Evolutionary conservation across 345 rosid species (phyloP).

Genomic region (Populus alba): DNA sequence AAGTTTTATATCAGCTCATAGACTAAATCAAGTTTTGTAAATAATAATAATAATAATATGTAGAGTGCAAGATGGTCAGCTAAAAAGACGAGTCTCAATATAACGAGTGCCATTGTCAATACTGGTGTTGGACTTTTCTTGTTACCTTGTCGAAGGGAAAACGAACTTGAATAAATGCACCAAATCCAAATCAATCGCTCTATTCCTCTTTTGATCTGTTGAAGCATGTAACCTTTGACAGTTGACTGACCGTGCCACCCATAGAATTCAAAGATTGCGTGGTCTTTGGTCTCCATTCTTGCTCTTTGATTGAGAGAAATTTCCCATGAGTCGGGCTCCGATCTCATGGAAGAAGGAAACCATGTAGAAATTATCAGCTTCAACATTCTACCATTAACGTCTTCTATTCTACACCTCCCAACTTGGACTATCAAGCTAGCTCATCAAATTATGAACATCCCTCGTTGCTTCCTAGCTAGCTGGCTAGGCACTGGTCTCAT

Average conservation of each 20-base stretch:
- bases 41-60: too few species aligned
- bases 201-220: neutral
- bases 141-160: neutral
- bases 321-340: too few species aligned
- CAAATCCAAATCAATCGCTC: neutral
- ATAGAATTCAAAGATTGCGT: neutral
- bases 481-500: neutral
- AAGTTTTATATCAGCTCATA: too few species aligned
- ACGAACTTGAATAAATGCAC: neutral
- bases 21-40: too few species aligned
- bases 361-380: neutral
- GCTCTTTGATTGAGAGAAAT: neutral
- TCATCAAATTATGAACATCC: slow-evolving; percentile 15
- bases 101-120: neutral
- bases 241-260: neutral
- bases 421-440: slow-evolving; percentile 32
- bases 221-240: neutral
- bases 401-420: slow-evolving; percentile 7
- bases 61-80: too few species aligned
- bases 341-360: too few species aligned
- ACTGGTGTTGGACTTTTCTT: neutral
- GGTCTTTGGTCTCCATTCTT: neutral
- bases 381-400: neutral
- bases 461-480: slow-evolving; percentile 33
- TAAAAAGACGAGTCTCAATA: too few species aligned